Evolutionary conservation across 164 flowering plant species (phyloP).

Genomic region (Dillenia turbinata): DNA sequence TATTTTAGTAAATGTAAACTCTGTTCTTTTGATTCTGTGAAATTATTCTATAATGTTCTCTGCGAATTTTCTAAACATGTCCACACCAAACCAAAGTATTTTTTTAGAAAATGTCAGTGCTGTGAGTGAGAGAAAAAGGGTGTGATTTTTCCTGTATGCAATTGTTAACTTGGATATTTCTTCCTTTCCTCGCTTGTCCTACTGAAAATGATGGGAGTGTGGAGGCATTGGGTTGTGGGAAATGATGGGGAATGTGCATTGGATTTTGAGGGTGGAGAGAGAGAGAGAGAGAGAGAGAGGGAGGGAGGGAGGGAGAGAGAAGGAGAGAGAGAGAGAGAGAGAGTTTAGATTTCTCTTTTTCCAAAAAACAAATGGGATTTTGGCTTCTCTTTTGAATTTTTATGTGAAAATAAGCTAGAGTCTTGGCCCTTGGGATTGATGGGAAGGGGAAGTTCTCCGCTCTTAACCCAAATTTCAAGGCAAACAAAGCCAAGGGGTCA

Average conservation of each 20-base stretch:
- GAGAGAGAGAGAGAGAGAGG: slow-evolving; percentile 3
- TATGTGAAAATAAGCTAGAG: slow-evolving; percentile 1
- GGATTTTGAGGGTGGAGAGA: slow-evolving; percentile 13
- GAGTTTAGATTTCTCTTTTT: neutral
- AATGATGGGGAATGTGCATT: slow-evolving; percentile 31
- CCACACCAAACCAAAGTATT: too few species aligned
- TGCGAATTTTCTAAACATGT: too few species aligned
- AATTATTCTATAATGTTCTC: too few species aligned
- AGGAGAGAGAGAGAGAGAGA: neutral
- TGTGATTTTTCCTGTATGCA: neutral
- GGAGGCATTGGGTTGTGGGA: slow-evolving; percentile 53
- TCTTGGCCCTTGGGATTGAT: slow-evolving; percentile 75
- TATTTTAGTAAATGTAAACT: too few species aligned
- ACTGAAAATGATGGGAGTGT: slow-evolving; percentile 57
- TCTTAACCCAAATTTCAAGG: slow-evolving; percentile 42
- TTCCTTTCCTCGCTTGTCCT: slow-evolving; percentile 33
- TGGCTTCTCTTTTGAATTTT: neutral
- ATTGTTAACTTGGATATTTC: slow-evolving; percentile 6
- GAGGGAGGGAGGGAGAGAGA: neutral
- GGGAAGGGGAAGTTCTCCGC: slow-evolving; percentile 25
- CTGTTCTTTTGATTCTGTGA: too few species aligned
- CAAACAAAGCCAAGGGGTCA: neutral
- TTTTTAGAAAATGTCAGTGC: too few species aligned
- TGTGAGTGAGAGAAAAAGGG: too few species aligned
- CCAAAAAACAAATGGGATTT: too few species aligned